phyloP scores from a whole-genome alignment of 1,284 basidiomycete species.

The Blastosporella zonata region DNA sequence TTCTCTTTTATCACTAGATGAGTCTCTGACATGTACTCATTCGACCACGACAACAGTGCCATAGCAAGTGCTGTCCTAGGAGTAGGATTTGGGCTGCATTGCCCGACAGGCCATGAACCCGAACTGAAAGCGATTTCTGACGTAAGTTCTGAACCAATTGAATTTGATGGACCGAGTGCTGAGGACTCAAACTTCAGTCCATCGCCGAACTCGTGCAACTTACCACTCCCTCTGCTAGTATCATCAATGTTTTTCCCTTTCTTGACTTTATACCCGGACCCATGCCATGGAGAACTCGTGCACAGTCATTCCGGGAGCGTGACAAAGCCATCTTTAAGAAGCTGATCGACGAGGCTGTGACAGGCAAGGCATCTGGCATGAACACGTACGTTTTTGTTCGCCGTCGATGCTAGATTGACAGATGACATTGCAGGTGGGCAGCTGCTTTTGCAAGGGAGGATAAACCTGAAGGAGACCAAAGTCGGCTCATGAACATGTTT shows the following conservation, averaged over 20 bases:
- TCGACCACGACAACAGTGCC: background rate
- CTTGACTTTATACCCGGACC: conserved; percentile 6
- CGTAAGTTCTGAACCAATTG: background rate
- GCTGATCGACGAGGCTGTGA: conserved; percentile 1
- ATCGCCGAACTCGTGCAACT: background rate
- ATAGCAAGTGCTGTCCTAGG: background rate
- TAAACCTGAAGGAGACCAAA: background rate
- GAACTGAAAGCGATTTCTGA: background rate
- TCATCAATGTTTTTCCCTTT: conserved; percentile 5
- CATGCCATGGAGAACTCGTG: conserved; percentile 5
- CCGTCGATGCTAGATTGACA: background rate
- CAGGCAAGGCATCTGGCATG: conserved; percentile 3
- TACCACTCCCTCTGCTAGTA: background rate
- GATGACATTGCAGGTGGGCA: background rate
- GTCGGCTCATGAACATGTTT: background rate
- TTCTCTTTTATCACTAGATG: background rate
- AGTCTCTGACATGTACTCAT: background rate
- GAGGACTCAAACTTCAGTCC: too few species aligned
- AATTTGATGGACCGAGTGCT: too few species aligned
- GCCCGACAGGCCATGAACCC: conserved; percentile 5
- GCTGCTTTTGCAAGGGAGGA: background rate
- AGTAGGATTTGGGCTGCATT: conserved; percentile 7
- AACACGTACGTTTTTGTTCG: conserved; percentile 1
- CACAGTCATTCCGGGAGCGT: background rate
- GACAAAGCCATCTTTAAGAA: conserved; percentile 5